A percentile compares a stretch with the other conserved stretches of the same genome.
Conservation (phyloP, 2,329 filamentous ascomycete species). For the Botrytis pseudocinerea region DNA sequence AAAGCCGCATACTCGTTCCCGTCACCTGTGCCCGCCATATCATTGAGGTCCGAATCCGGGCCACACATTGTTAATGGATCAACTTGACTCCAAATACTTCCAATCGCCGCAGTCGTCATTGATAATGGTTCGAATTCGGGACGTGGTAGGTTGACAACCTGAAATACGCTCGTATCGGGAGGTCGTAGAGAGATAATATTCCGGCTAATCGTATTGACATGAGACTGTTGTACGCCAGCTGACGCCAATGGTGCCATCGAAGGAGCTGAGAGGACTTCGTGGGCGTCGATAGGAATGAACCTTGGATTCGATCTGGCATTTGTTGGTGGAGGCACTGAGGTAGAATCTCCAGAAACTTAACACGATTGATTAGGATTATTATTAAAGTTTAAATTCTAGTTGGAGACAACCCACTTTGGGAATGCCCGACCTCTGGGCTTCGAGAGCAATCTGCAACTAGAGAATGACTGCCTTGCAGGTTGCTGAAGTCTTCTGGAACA, state of each 20-base stretch:
- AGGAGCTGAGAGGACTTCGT: not conserved
- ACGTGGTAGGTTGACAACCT: not conserved
- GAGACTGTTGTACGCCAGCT: not conserved
- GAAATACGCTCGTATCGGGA: not conserved
- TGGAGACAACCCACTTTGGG: not conserved
- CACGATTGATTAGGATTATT: not conserved
- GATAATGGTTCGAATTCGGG: not conserved
- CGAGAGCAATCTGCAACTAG: not conserved
- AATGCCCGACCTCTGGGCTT: not conserved
- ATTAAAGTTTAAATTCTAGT: not conserved
- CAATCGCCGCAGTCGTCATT: not conserved
- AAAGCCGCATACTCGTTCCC: not conserved
- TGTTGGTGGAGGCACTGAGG: not conserved
- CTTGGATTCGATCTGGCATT: not conserved
- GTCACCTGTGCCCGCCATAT: not conserved
- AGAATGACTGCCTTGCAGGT: slow-evolving; percentile 6
- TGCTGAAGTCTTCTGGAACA: slow-evolving; percentile 19
- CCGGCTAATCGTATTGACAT: not conserved
- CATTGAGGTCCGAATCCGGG: not conserved
- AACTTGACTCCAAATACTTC: not conserved
- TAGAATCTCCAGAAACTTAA: not conserved
- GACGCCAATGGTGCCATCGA: not conserved
- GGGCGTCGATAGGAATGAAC: not conserved
- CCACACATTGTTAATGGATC: not conserved
- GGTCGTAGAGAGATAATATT: not conserved